Percentiles rank a stretch among this genome's conserved stretches.
Conservation (phyloP, 257 asterid species). For the Nicotiana benthamiana region DNA sequence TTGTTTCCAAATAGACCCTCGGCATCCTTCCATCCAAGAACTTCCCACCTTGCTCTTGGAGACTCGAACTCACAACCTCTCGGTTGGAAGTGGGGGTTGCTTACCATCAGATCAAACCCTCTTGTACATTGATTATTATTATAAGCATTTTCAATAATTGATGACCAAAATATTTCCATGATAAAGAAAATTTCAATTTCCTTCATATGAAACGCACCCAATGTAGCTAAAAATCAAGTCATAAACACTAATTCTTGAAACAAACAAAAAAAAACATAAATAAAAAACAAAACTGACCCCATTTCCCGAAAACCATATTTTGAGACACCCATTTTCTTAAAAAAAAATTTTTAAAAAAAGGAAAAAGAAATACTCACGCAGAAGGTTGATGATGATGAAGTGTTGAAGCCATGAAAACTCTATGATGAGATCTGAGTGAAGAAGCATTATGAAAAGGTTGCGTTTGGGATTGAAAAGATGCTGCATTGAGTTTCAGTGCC, state of each 20-base stretch:
- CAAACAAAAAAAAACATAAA: not conserved
- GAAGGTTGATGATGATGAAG: constrained; percentile 31
- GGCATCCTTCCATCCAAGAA: no score
- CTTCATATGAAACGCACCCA: not conserved
- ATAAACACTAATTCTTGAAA: not conserved
- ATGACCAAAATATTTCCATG: not conserved
- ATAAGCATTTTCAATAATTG: not conserved
- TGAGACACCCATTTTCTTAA: not conserved
- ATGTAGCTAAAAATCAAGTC: not conserved
- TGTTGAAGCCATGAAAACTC: constrained; percentile 57
- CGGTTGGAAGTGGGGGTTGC: no score
- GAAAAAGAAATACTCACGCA: constrained; percentile 19
- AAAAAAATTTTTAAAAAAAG: not conserved
- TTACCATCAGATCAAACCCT: no score
- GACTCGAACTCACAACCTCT: no score
- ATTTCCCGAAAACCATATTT: not conserved
- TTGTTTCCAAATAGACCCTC: no score
- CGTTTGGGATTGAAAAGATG: constrained; percentile 25
- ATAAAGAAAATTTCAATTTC: not conserved
- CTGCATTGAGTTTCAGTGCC: constrained; percentile 37
- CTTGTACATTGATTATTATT: no score
- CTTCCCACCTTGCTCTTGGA: no score
- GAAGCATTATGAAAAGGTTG: not conserved
- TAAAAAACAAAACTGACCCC: not conserved
- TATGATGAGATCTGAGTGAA: constrained; percentile 38